Evolutionary conservation across 192 early-diverging fungal species (phyloP).

Genomic region (Linnemannia exigua): DNA sequence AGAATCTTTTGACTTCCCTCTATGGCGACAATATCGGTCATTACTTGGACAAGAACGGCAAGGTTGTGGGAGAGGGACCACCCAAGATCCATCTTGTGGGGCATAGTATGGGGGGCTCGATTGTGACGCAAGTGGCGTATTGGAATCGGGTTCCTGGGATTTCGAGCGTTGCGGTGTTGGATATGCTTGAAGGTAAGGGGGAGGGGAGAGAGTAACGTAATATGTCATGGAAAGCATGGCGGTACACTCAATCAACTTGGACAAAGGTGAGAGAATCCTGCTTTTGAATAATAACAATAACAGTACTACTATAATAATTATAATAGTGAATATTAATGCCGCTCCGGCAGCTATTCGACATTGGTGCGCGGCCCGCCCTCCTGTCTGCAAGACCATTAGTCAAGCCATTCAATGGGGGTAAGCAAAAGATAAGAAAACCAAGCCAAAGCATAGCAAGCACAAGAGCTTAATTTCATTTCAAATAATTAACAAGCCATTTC

Average conservation of each 20-base stretch:
- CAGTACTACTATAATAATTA: background rate
- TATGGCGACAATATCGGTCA: background rate
- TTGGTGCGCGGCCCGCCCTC: conserved; percentile 14
- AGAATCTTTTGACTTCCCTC: conserved; percentile 17
- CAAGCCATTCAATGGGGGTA: conserved; percentile 36
- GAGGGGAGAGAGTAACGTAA: background rate
- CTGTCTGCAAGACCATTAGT: conserved; percentile 1
- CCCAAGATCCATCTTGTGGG: conserved; percentile 18
- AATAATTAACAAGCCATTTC: background rate
- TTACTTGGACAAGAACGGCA: background rate
- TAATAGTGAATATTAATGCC: background rate
- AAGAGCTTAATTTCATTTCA: background rate
- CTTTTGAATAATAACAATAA: background rate
- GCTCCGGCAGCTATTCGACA: background rate
- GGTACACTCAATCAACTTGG: too few species aligned
- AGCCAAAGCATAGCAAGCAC: background rate
- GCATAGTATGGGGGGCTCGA: conserved; percentile 72
- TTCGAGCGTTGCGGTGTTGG: conserved; percentile 65
- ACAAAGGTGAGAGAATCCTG: background rate
- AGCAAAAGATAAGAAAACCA: background rate
- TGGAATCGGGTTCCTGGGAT: conserved; percentile 46
- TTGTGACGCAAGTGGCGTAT: conserved; percentile 61
- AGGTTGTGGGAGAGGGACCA: background rate
- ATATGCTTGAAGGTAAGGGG: conserved; percentile 65
- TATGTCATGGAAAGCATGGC: too few species aligned